Conservation (phyloP, 345 rosid species). For the Odontarrhena argentea region DNA sequence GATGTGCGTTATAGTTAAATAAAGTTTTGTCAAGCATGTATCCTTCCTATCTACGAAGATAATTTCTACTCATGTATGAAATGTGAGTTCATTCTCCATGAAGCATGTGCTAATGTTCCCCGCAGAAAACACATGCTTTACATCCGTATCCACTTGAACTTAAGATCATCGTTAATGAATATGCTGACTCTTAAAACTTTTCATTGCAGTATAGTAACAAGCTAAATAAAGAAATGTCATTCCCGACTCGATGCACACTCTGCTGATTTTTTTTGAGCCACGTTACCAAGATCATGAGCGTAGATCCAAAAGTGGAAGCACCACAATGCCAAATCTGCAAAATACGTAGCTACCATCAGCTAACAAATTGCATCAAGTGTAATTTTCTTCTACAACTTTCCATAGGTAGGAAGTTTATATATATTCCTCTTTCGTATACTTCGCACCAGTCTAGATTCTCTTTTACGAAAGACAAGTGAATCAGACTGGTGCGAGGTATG, state of each 20-base stretch:
- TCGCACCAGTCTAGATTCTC: no score
- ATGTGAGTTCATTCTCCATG: slow-evolving; percentile 32
- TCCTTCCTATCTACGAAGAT: background rate
- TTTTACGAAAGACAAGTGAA: no score
- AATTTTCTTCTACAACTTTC: background rate
- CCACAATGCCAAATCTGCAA: slow-evolving; percentile 8
- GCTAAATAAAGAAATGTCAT: background rate
- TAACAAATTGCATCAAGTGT: background rate
- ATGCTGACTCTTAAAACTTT: background rate
- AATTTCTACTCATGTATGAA: slow-evolving; percentile 20
- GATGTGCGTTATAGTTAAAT: no score
- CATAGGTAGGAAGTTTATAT: no score
- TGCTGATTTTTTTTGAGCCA: background rate
- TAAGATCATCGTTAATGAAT: slow-evolving; percentile 9
- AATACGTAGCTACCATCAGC: slow-evolving; percentile 4
- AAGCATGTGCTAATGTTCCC: slow-evolving; percentile 20
- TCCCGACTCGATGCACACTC: background rate
- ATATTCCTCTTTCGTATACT: no score
- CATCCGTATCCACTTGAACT: slow-evolving; percentile 15
- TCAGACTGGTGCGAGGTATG: no score
- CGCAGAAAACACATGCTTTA: slow-evolving; percentile 7
- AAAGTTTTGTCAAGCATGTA: background rate
- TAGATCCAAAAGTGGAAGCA: background rate
- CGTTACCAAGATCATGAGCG: background rate
- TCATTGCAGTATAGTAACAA: no score